Percentiles rank a stretch among this genome's conserved stretches.
phyloP scores from a whole-genome alignment of 2,329 filamentous ascomycete genomes.

The Penicillium brevicompactum region DNA sequence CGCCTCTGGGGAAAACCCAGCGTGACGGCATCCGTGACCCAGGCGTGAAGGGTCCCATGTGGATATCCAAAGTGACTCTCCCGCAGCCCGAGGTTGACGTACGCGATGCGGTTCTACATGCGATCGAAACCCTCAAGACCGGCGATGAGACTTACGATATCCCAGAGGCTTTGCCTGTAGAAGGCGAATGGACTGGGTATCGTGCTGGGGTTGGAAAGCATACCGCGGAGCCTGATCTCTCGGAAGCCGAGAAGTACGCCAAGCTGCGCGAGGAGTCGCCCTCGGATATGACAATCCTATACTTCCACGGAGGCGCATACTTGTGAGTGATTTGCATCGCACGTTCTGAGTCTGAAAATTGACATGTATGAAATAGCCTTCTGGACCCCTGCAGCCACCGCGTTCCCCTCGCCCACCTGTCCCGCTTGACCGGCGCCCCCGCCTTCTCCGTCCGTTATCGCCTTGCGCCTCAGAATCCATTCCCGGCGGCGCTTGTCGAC shows the following conservation, averaged over 20 bases:
- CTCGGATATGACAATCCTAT: slow-evolving; percentile 46
- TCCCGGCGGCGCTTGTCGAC: slow-evolving; percentile 50
- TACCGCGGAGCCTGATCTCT: slow-evolving; percentile 41
- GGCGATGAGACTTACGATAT: slow-evolving; percentile 42
- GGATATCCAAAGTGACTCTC: slow-evolving; percentile 73
- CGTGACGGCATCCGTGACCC: slow-evolving; percentile 62
- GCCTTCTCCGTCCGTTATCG: slow-evolving; percentile 50
- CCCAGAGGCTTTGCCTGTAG: slow-evolving; percentile 39
- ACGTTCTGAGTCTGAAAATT: neutral
- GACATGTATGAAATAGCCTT: slow-evolving; percentile 27
- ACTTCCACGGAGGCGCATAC: slow-evolving; percentile 52
- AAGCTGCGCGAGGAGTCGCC: slow-evolving; percentile 42
- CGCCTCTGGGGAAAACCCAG: slow-evolving; percentile 65
- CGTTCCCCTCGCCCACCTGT: slow-evolving; percentile 37
- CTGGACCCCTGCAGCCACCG: slow-evolving; percentile 50
- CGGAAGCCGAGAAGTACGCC: slow-evolving; percentile 47
- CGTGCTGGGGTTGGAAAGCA: slow-evolving; percentile 42
- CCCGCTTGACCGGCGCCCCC: slow-evolving; percentile 42
- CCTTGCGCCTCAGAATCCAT: slow-evolving; percentile 51
- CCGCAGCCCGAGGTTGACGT: slow-evolving; percentile 56
- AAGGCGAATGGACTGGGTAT: slow-evolving; percentile 51
- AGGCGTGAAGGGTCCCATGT: slow-evolving; percentile 75
- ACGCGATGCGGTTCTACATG: slow-evolving; percentile 39
- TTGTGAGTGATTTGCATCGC: slow-evolving; percentile 34
- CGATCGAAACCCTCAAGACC: slow-evolving; percentile 42